Evolutionary conservation across 163 green algal species (phyloP).

Genomic region (Scenedesmus sp.): DNA sequence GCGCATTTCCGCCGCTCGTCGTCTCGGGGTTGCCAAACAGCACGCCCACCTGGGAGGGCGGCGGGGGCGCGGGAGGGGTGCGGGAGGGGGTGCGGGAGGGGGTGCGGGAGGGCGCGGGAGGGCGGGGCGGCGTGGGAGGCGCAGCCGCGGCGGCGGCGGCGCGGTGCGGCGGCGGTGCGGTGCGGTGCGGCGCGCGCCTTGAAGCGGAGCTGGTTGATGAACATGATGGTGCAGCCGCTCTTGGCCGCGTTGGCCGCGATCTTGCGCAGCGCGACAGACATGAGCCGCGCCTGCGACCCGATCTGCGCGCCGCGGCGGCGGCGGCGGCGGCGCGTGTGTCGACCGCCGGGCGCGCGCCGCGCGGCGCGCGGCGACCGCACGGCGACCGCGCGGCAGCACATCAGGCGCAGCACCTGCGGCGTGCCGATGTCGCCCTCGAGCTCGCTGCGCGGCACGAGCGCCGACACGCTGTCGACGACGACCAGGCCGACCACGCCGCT

Average conservation of each 20-base stretch:
- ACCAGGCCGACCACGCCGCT: constrained; percentile 82
- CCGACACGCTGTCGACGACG: constrained; percentile 94
- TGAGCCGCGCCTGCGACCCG: constrained; percentile 92
- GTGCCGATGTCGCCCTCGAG: constrained; percentile 95
- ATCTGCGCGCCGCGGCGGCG: constrained; percentile 53
- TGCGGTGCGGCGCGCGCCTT: constrained; percentile 80
- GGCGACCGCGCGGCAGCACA: neutral
- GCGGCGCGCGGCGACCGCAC: neutral
- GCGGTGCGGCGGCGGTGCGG: too few relatives aligned
- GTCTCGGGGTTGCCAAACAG: constrained; percentile 96
- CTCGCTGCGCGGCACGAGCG: constrained; percentile 89
- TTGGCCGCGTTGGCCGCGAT: constrained; percentile 84
- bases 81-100: too few relatives aligned
- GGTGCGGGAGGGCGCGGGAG: too few relatives aligned
- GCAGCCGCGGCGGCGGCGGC: too few relatives aligned
- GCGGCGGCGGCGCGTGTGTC: neutral
- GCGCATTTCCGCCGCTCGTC: constrained; percentile 90
- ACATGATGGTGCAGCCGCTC: constrained; percentile 90
- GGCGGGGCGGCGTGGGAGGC: too few relatives aligned
- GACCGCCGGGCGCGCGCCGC: too few relatives aligned
- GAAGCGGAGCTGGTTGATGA: constrained; percentile 96
- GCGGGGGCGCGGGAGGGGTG: neutral
- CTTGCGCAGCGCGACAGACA: constrained; percentile 94
- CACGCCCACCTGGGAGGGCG: constrained; percentile 77
- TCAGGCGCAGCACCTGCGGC: constrained; percentile 47